Base-by-base conservation (phyloP, 1,284 basidiomycete genomes). In the Xanthoconium separans region DNA sequence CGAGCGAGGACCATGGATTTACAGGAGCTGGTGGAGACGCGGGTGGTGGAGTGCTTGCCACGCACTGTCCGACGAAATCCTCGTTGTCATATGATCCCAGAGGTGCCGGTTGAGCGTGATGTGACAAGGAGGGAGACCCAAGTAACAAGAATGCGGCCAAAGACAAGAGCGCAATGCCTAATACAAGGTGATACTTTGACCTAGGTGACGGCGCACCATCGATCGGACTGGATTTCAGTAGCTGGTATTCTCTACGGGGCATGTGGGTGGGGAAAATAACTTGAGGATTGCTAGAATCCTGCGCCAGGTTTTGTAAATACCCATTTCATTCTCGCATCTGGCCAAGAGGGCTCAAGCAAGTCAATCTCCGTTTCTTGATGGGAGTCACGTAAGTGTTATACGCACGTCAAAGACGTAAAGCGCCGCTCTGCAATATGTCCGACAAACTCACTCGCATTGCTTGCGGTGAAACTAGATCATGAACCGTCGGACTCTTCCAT, bases 1-100 rank as follows among this genome's bases (percentile, higher is more conserved):
- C 72, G 46, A 82, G 72, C 8, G 77, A 74, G 10, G 76, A 70
- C 79, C 80, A 82, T 5, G 75, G 66, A 52, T 82, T 82, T 44
- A 68, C 52, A 1, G 72, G 73, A 3, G 73, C 73, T 5, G 80
- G 79, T 9, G 77, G 71, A 0, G 61, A 62, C 0, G 77, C 77
- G 10, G 57, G 47, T 11, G 62, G 73, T 11, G 72, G 70, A 13
- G 62, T 47, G 20, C 60, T 58, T 8, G 75, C 60, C 5, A 65
- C 61, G 51, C 79, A 81, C 45, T 70, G 65, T 39, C 61, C 57
- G 18, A 74, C 47, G 3, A 50, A 51, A 36, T 59, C 58, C 4
- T 30, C 53, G 11, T 42, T 11, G 13, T 48, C 33, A 18, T 48
- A 29, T 18, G 8, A 18, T 4, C 9, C 40, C 5, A 18, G 13